Evolutionary conservation across 148 eudicot genomes (phyloP).

Genomic region (Mesembryanthemum crystallinum): DNA sequence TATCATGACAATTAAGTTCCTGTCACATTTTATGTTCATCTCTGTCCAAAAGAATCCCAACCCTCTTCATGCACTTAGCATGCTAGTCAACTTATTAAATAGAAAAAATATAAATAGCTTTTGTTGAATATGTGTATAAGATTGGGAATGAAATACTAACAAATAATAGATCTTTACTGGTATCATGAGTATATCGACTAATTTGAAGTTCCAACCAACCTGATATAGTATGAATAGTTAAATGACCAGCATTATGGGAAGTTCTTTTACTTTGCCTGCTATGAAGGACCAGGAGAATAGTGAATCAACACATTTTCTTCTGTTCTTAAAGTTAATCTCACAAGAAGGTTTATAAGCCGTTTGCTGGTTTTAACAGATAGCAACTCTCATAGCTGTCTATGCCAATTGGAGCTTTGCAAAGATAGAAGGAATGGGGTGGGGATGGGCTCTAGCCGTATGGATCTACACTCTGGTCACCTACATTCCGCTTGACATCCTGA

Average conservation of each 20-base stretch:
- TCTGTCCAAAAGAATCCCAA: too few species aligned
- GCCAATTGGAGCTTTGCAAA: conserved; percentile 53
- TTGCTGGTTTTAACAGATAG: conserved; percentile 39
- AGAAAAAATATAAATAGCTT: too few species aligned
- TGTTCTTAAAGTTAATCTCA: not conserved
- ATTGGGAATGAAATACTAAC: too few species aligned
- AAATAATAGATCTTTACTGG: too few species aligned
- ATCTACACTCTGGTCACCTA: conserved; percentile 54
- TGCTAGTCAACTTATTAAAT: too few species aligned
- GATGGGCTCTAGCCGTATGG: conserved; percentile 72
- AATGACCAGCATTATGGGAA: not conserved
- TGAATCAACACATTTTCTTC: not conserved
- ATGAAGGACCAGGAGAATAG: not conserved
- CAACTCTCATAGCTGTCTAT: conserved; percentile 60
- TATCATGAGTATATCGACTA: too few species aligned
- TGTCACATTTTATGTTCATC: too few species aligned
- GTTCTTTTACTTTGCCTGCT: not conserved
- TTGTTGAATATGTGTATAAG: too few species aligned
- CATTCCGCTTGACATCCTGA: conserved; percentile 57
- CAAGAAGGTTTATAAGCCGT: not conserved
- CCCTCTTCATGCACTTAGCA: too few species aligned
- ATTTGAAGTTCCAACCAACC: not conserved
- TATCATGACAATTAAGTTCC: too few species aligned
- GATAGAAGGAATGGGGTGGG: conserved; percentile 64
- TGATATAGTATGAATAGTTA: not conserved